Evolutionary conservation across 768 basidiomycete species (phyloP).

Genomic region (Suillus weaverae): DNA sequence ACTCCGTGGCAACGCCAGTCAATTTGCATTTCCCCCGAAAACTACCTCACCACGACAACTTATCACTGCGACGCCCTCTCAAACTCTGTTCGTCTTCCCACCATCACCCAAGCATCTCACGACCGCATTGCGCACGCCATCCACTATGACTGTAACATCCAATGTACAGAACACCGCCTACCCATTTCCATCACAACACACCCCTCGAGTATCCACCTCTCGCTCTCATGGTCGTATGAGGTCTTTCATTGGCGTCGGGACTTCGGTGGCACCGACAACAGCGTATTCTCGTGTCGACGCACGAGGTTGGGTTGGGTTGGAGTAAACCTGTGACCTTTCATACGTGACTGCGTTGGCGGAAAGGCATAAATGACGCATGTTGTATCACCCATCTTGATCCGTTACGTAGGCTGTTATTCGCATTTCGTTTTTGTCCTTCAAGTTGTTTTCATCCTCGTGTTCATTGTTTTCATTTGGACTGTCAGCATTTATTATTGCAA

Average conservation of each 20-base stretch:
- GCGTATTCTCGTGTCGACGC: conserved; percentile 84
- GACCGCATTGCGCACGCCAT: conserved; percentile 62
- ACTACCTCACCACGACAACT: conserved; percentile 22
- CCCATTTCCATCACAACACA: conserved; percentile 60
- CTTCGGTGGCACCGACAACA: conserved; percentile 72
- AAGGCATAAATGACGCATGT: conserved; percentile 7
- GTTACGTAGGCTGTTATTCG: conserved; percentile 20
- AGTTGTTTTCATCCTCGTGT: conserved; percentile 14
- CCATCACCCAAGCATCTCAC: conserved; percentile 62
- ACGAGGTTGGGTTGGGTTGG: conserved; percentile 71
- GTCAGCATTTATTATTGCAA: conserved; percentile 20
- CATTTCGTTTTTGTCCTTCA: conserved; percentile 19
- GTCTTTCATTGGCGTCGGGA: conserved; percentile 72
- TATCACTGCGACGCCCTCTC: conserved; percentile 58
- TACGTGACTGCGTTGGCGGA: conserved; percentile 13
- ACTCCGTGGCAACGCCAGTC: conserved; percentile 36
- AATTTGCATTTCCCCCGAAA: conserved; percentile 28
- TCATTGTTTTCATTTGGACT: conserved; percentile 18
- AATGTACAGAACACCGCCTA: conserved; percentile 43
- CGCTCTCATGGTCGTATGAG: conserved; percentile 64
- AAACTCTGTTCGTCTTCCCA: conserved; percentile 85
- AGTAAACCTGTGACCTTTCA: conserved; percentile 25
- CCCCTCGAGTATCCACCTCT: conserved; percentile 71
- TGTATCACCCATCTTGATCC: conserved; percentile 2
- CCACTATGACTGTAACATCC: conserved; percentile 80